Base-by-base conservation (phyloP, 768 basidiomycete species). In the Symmetrospora coprosmae region DNA sequence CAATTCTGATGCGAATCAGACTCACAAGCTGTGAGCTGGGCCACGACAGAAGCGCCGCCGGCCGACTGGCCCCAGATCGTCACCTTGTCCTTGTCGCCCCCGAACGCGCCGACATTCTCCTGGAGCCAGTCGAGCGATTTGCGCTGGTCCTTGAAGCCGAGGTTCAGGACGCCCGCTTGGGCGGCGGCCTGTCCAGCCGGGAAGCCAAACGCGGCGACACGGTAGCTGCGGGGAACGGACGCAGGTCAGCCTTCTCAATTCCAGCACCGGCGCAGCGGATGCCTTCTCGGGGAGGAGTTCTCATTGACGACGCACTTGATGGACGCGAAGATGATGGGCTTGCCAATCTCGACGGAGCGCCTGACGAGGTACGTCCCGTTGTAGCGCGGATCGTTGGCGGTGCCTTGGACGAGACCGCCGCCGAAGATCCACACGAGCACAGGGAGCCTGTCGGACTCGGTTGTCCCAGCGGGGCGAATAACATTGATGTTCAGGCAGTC, bases 31-130 rank as follows among this genome's bases (percentile, higher is more conserved):
- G 30, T 14, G 14, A n/a, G 11, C n/a, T 51, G 40, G 14, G 30
- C 5, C 17, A 46, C 16, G 19, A 60, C 61, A 8, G 56, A 62
- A 21, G 55, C 45, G 21, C 46, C 60, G 16, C 60, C 66, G 8
- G 64, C 66, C 14, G 46, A 39, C 28, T 63, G 60, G 13, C 63
- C 64, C 66, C 66, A 66, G 14, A 64, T 50, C 14, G 66, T 65
- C 0, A 75, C 80, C 72, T 81, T 82, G 11, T 70, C 63, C 11
- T 78, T 77, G 69, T 82, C 79, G 1, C 82, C 82, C 17, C 82
- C 82, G 65, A 84, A 84, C 4, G 75, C 75, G 3, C 73, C 76
- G 17, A 84, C 79, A 65, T 85, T 82, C 11, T 80, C 72, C 61
- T 82, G 78, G 1, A 84, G 72, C 69, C 83, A 85, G 17, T 71